Evolutionary conservation across 2,329 filamentous ascomycete species (phyloP), one percentile per base, ranked within the genome.

Genomic region (Pseudohalonectria lignicola): DNA sequence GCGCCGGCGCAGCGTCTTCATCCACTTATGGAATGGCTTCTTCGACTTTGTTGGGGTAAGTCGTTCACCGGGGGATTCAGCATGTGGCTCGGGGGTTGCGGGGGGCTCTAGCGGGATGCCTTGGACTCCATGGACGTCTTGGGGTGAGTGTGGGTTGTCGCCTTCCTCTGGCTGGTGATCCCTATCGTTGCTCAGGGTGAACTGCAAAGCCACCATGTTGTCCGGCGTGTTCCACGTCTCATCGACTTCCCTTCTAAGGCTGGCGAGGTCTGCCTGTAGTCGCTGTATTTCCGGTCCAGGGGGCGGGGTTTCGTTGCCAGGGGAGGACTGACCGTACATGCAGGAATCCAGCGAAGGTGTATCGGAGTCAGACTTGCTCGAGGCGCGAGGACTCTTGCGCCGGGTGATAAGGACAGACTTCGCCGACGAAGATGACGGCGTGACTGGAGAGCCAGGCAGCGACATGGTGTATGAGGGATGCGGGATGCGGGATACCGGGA

Each of bases 1-100:
- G 49, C 73, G 73, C 43, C 69, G 73, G 42, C 81, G 74, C 16
- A 90, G 60, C 4, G 72, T 81, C 45, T 66, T 80, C 59, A 88
- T 74, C 82, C 84, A 90, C 53, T 74, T 79, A 33, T 74, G 70
- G 49, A 90, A 86, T 3, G 79, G 76, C 7, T 50, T 52, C 33
- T 48, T 52, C n/a, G 41, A 36, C 33, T 40, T 42, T 28, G 17
- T 19, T 13, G 31, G 13, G 11, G 13, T 15, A n/a, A n/a, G 13
- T 17, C 11, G 30, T 8, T 17, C 30, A 12, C 16, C 7, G 17
- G 16, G 4, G 30, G 30, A 31, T 9, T 18, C 17, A 18, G 30
- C 11, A 18, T 15, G 9, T 12, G 15, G 15, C 16, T 31, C 13
- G 30, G n/a, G n/a, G n/a, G n/a, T n/a, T n/a, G n/a, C n/a, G n/a